phyloP scores from a whole-genome alignment of 1,139 yeast species.

The Lodderomyces theae region DNA sequence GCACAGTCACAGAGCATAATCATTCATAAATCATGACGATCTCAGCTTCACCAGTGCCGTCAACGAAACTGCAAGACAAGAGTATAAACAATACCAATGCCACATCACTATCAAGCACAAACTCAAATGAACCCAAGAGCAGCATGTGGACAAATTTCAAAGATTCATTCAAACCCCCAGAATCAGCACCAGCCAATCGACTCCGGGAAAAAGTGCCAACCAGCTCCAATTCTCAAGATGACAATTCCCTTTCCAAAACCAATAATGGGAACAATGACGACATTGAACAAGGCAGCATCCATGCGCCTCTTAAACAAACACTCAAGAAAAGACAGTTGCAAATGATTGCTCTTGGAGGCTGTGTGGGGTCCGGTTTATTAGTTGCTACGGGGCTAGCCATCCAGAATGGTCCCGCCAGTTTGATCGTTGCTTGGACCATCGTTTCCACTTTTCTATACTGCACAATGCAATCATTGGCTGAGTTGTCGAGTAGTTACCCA shows the following conservation, averaged over 20 bases:
- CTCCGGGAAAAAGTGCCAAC: neutral
- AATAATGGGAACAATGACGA: neutral
- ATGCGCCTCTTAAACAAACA: constrained; percentile 22
- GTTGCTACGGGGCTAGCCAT: constrained; percentile 40
- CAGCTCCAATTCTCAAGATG: constrained; percentile 5
- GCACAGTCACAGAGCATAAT: neutral
- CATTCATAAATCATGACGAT: neutral
- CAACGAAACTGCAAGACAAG: constrained; percentile 1
- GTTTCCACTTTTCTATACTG: constrained; percentile 52
- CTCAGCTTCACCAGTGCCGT: neutral
- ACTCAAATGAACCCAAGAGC: neutral
- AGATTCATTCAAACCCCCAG: constrained; percentile 35
- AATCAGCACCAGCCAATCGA: neutral
- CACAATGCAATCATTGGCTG: constrained; percentile 69
- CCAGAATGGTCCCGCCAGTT: constrained; percentile 39
- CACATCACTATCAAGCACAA: constrained; percentile 2
- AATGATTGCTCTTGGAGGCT: constrained; percentile 41
- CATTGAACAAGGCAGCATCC: constrained; percentile 1
- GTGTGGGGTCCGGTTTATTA: constrained; percentile 38
- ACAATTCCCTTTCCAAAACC: constrained; percentile 9
- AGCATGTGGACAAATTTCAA: constrained; percentile 24
- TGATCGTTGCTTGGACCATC: constrained; percentile 42
- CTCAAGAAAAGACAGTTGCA: constrained; percentile 35
- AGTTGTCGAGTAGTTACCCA: constrained; percentile 64
- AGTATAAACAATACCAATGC: constrained; percentile 2